Percentiles rank a stretch among this genome's conserved stretches.
phyloP scores from a whole-genome alignment of 495 filamentous ascomycete genomes.

The Lepidopterella palustris region DNA sequence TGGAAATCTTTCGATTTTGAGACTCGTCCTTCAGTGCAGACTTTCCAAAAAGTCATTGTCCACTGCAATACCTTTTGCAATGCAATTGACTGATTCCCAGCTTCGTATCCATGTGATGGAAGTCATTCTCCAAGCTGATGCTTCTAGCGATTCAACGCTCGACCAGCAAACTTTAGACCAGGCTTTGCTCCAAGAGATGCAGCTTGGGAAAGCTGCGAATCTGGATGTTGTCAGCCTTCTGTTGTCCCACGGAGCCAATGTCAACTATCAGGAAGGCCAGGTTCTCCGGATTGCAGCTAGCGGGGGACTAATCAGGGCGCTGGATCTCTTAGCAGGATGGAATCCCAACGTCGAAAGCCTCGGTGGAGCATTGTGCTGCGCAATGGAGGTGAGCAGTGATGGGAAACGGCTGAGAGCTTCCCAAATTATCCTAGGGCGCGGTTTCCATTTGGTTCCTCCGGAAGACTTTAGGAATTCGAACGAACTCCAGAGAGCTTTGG shows the following conservation, averaged over 20 bases:
- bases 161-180: too few species aligned
- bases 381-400: neutral
- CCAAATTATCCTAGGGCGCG: neutral
- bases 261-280: neutral
- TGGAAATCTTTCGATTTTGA: neutral
- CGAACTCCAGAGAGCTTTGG: neutral
- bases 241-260: neutral
- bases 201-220: neutral
- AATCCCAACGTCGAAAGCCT: neutral
- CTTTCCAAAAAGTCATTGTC: neutral
- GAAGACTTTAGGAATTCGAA: neutral
- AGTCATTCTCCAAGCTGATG: neutral
- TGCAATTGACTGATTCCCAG: neutral
- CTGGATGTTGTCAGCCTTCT: neutral
- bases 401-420: neutral
- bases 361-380: neutral
- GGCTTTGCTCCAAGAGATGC: neutral
- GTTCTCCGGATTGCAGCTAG: neutral
- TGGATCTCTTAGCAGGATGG: neutral
- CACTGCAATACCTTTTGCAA: neutral
- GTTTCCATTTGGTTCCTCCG: neutral
- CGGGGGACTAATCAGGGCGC: neutral
- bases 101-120: neutral
- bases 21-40: neutral
- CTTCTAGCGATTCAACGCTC: neutral